Conservation (phyloP, 2,329 filamentous ascomycete species). For the Calonectria honghensis region DNA sequence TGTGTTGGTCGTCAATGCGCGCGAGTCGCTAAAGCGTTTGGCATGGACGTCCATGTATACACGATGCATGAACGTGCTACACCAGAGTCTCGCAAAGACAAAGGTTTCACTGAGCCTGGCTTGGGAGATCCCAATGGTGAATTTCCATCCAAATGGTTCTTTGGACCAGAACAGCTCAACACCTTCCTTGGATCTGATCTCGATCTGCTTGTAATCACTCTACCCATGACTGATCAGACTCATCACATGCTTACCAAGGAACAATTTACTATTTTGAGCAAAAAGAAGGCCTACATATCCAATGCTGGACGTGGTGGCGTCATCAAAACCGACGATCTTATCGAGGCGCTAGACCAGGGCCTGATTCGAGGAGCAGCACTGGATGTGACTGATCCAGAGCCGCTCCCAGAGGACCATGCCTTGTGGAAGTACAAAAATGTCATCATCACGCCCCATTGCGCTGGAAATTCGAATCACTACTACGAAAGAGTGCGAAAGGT, state of each 20-base stretch:
- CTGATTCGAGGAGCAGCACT: slow-evolving; percentile 74
- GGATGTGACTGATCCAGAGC: slow-evolving; percentile 84
- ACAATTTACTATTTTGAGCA: slow-evolving; percentile 28
- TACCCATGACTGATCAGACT: slow-evolving; percentile 32
- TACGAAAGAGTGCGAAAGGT: not conserved
- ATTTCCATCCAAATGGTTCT: slow-evolving; percentile 65
- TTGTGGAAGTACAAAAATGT: slow-evolving; percentile 26
- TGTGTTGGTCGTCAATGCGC: slow-evolving; percentile 66
- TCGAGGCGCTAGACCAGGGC: slow-evolving; percentile 14
- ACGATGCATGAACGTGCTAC: slow-evolving; percentile 77
- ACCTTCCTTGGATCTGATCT: slow-evolving; percentile 64
- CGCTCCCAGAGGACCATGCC: slow-evolving; percentile 67
- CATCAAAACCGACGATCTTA: slow-evolving; percentile 18
- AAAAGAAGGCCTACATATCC: slow-evolving; percentile 30
- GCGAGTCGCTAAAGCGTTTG: slow-evolving; percentile 73
- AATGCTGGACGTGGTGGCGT: slow-evolving; percentile 24
- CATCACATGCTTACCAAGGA: slow-evolving; percentile 30
- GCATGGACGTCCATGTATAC: slow-evolving; percentile 81
- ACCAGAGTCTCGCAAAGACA: slow-evolving; percentile 73
- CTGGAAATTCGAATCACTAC: slow-evolving; percentile 31
- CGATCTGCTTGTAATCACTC: slow-evolving; percentile 61
- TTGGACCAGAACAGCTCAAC: slow-evolving; percentile 61
- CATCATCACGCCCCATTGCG: slow-evolving; percentile 58
- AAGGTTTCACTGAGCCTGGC: slow-evolving; percentile 78
- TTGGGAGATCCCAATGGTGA: slow-evolving; percentile 69